Evolutionary conservation across 2,329 filamentous ascomycete genomes (phyloP), one percentile per base, ranked within the genome.

Genomic region (Microdochium paspali): DNA sequence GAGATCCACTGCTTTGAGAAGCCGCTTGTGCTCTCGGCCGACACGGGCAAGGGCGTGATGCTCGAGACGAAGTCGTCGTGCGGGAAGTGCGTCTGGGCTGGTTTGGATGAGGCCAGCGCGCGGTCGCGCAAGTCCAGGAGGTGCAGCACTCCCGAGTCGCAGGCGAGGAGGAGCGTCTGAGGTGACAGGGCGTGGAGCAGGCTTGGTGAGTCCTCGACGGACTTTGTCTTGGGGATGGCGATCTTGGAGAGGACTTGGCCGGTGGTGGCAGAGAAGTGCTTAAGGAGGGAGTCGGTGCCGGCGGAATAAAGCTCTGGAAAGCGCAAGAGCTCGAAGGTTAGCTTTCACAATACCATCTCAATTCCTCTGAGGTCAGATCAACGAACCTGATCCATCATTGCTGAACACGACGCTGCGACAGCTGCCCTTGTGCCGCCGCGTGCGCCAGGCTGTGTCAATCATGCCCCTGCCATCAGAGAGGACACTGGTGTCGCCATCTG

Each of bases 1-100:
- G 86, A 93, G 46, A 96, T 79, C 86, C 90, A 98, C 68, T 97
- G 91, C 67, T 95, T 95, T 58, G 87, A 82, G 63, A 87, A 91
- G 4, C 90, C 90, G 18, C 85, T 91, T 0, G 89, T 95, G 64
- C 86, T 93, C 48, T 85, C 80, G 25, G 83, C 77, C 2, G 85
- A 84, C 0, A 90, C 78, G 0, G 90, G 90, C 1, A 98, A 77
- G 1, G 90, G 83, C 1, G 87, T 86, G 42, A 98, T 75, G 45
- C 87, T 90, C 26, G 90, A 93, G 47, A 98, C 80, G 65, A 95
- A 96, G 69, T 97, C 91, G 57, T 87, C 82, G 67, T 98, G 93
- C 1, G 91, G 91, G 52, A 82, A 82, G 61, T 91, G 84, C 10
- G 88, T 90, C 60, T 90, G 86, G 21, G 84, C 77, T 1, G 89